Percentiles rank a stretch among this genome's conserved stretches.
Conservation (phyloP, 1,284 basidiomycete genomes). For the Moesziomyces aphidis region DNA sequence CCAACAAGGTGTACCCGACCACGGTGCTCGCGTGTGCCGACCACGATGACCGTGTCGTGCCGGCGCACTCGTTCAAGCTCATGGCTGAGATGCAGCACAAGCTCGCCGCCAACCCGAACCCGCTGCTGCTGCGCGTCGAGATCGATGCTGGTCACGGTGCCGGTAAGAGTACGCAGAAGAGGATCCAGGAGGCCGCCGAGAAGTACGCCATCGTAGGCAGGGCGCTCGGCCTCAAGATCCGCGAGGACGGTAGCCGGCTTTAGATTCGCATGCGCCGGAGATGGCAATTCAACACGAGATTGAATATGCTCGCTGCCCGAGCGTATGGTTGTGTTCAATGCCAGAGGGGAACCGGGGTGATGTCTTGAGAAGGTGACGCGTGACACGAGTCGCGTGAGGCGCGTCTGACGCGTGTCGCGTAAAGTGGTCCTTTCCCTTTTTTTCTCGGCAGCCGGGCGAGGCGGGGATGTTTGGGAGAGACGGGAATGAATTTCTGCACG, state of each 20-base stretch:
- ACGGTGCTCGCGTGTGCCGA: conserved; percentile 62
- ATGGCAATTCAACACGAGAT: not conserved
- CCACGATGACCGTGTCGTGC: conserved; percentile 66
- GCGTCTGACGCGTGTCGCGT: not conserved
- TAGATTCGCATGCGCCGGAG: not conserved
- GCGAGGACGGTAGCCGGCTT: conserved; percentile 17
- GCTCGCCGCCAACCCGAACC: conserved; percentile 59
- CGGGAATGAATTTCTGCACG: not conserved
- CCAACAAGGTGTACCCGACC: conserved; percentile 60
- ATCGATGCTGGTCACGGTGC: conserved; percentile 66
- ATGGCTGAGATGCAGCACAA: conserved; percentile 66
- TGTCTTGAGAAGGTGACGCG: not conserved
- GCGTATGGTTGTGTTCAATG: not conserved
- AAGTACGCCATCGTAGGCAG: conserved; percentile 61
- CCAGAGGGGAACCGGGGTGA: no score
- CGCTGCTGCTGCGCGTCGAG: conserved; percentile 63
- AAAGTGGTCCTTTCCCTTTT: not conserved
- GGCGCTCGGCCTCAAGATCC: conserved; percentile 57
- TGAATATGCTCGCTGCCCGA: no score
- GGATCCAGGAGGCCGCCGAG: conserved; percentile 59
- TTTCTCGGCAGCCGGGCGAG: not conserved
- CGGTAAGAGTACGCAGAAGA: conserved; percentile 63
- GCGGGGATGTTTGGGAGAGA: not conserved
- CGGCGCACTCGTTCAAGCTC: conserved; percentile 65
- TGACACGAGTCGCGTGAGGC: not conserved